Conservation (phyloP, 495 filamentous ascomycete genomes). For the Aspergillus nanangensis region DNA sequence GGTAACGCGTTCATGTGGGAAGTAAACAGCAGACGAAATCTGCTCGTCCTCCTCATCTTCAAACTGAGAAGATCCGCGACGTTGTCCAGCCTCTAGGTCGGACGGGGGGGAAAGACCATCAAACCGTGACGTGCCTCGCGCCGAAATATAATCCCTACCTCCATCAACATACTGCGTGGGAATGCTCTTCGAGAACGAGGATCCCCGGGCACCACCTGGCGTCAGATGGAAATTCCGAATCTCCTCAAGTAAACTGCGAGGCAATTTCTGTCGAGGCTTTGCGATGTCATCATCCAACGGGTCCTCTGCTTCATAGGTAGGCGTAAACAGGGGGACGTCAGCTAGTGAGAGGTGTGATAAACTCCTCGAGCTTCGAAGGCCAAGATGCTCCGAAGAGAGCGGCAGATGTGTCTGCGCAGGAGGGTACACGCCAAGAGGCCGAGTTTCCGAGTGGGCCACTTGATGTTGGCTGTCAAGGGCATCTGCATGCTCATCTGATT, state of each 20-base stretch:
- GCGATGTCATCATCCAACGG: slow-evolving; percentile 18
- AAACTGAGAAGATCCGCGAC: slow-evolving; percentile 40
- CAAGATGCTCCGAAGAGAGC: slow-evolving; percentile 10
- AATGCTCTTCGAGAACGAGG: slow-evolving; percentile 53
- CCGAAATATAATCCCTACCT: slow-evolving; percentile 26
- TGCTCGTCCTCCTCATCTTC: slow-evolving; percentile 89
- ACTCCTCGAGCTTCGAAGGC: slow-evolving; percentile 20
- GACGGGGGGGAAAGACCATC: slow-evolving; percentile 19
- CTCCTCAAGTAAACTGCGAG: slow-evolving; percentile 54
- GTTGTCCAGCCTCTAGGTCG: slow-evolving; percentile 25
- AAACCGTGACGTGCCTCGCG: slow-evolving; percentile 12
- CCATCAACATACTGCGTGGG: slow-evolving; percentile 42
- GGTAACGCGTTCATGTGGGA: slow-evolving; percentile 73
- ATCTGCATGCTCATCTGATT: slow-evolving; percentile 25
- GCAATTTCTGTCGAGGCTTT: slow-evolving; percentile 29
- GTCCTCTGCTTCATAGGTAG: slow-evolving; percentile 5
- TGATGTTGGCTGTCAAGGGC: slow-evolving; percentile 10
- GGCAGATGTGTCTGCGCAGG: slow-evolving; percentile 2
- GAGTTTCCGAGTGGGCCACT: slow-evolving; percentile 7
- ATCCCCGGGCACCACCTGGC: slow-evolving; percentile 44
- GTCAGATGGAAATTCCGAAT: slow-evolving; percentile 58
- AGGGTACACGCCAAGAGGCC: slow-evolving; percentile 5
- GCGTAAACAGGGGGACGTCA: slow-evolving; percentile 22
- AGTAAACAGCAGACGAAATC: slow-evolving; percentile 90
- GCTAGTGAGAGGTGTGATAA: slow-evolving; percentile 29